These are phyloP conservation scores for Mycena floridula DNA, from an alignment of 768 basidiomycete genomes.

Conservation along the genomic window DNA sequence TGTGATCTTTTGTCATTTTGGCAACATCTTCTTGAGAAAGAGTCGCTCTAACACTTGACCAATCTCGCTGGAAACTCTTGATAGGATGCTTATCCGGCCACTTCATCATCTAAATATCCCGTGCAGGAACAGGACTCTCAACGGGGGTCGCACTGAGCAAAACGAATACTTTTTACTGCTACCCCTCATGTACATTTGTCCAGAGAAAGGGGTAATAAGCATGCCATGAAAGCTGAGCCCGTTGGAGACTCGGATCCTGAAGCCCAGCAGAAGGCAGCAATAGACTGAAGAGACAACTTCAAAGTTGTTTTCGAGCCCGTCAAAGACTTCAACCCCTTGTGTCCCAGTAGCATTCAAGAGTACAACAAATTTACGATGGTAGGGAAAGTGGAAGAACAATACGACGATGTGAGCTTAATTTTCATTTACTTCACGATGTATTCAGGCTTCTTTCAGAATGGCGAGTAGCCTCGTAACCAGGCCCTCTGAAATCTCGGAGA, in stretches of 20 bases:
- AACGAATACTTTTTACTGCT: constrained; percentile 99
- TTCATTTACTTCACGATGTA: constrained; percentile 2
- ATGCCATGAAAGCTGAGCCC: constrained; percentile 33
- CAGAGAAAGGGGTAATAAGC: constrained; percentile 89
- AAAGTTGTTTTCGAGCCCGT: constrained; percentile 97
- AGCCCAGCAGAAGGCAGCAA: constrained; percentile 43
- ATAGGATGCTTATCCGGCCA: constrained; percentile 28
- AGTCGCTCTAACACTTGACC: constrained; percentile 85
- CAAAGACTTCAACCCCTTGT: constrained; percentile 99
- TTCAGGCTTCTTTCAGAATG: constrained; percentile 24
- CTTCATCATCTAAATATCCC: not conserved
- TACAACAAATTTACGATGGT: constrained; percentile 99
- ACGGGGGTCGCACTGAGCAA: constrained; percentile 95
- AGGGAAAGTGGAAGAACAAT: constrained; percentile 60
- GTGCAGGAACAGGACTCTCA: constrained; percentile 90
- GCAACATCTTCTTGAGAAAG: no score
- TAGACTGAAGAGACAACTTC: constrained; percentile 87
- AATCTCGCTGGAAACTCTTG: constrained; percentile 96
- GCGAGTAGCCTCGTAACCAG: no score
- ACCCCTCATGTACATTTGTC: constrained; percentile 90
- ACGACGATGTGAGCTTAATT: constrained; percentile 18
- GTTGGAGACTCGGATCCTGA: no score
- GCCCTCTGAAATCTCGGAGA: no score
- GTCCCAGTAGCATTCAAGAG: constrained; percentile 99
- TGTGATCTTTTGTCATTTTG: no score